These are phyloP conservation scores for Trichaptum fuscoviolaceum DNA, from an alignment of 768 basidiomycete genomes.

Conservation along the genomic window DNA sequence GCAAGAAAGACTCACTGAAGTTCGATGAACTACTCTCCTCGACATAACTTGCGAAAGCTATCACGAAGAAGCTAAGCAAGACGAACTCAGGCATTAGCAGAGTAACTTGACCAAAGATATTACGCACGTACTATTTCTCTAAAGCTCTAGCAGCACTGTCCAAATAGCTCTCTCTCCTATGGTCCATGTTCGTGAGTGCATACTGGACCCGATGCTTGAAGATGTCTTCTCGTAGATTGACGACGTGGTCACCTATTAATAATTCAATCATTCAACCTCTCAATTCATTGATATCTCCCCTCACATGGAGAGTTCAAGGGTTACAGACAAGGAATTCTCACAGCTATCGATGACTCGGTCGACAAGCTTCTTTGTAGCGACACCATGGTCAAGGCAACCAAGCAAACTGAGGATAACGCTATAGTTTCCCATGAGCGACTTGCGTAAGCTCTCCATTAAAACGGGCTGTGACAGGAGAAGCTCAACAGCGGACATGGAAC, in stretches of 20 bases:
- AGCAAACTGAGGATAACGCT: slow-evolving; percentile 86
- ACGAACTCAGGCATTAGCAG: slow-evolving; percentile 4
- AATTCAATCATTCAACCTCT: background rate
- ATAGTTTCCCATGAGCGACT: slow-evolving; percentile 90
- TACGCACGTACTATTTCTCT: slow-evolving; percentile 76
- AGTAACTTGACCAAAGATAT: slow-evolving; percentile 3
- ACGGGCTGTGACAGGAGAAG: slow-evolving; percentile 76
- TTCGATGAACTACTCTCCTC: slow-evolving; percentile 43
- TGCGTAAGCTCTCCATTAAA: slow-evolving; percentile 81
- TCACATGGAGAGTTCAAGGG: background rate
- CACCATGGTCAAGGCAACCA: slow-evolving; percentile 87
- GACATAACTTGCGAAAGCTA: slow-evolving; percentile 89
- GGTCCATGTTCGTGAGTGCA: slow-evolving; percentile 72
- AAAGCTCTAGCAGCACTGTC: slow-evolving; percentile 68
- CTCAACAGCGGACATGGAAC: slow-evolving; percentile 76
- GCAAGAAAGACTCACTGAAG: slow-evolving; percentile 66
- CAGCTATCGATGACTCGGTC: slow-evolving; percentile 86
- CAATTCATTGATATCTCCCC: background rate
- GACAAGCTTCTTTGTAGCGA: slow-evolving; percentile 81
- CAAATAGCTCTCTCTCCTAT: slow-evolving; percentile 46
- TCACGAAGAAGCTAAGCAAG: slow-evolving; percentile 75
- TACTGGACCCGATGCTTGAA: slow-evolving; percentile 79
- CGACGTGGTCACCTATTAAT: slow-evolving; percentile 77
- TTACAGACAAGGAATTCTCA: slow-evolving; percentile 28
- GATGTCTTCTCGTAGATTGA: slow-evolving; percentile 87